Base-by-base conservation (phyloP, 768 basidiomycete genomes). In the Lentinula aciculospora region DNA sequence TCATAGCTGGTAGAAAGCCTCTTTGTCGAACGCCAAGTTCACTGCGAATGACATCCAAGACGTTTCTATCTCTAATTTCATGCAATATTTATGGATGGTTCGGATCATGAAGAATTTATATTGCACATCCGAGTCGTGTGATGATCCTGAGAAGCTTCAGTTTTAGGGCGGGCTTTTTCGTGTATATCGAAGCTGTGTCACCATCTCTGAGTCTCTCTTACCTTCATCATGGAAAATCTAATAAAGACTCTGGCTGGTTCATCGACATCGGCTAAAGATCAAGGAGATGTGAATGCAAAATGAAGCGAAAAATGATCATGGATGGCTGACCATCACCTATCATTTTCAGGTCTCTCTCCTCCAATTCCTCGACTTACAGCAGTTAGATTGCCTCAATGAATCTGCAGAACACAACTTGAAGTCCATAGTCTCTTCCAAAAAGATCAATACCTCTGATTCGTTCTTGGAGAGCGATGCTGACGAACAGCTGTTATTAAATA, bases 311-410 rank as follows among this genome's bases (percentile, higher is more conserved):
- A 25, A 17, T 31, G 4, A 31, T n/a, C 32, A 40, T 45, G 27
- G 23, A 34, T 48, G 21, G 51, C 51, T 37, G 23, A 53, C 51
- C n/a, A 23, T 53, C 51, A 39, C 15, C 32, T 10, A 21, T 21
- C 10, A n/a, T 37, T n/a, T 46, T 39, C 51, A 84, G 82, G 71
- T 73, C 53, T 84, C 83, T 23, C 71, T 85, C 21, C 74, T 87
- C 53, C 76, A 83, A 64, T 74, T 75, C 58, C 71, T 90, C 47
- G 86, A 89, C 65, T 58, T 72, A 19, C 71, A 75, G 1, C 86
- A 89, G 66, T 67, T 84, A 50, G 82, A 81, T 59, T 89, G 88
- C 63, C 77, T 92, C 62, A 91, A 92, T 66, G 89, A 92, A 64
- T 68, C 76, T 32, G 55, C 63, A 2, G 64, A 62, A 0, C 82